A percentile compares a stretch with the other conserved stretches of the same genome.
phyloP scores from a whole-genome alignment of 345 rosid species.

The Dovyalis caffra region DNA sequence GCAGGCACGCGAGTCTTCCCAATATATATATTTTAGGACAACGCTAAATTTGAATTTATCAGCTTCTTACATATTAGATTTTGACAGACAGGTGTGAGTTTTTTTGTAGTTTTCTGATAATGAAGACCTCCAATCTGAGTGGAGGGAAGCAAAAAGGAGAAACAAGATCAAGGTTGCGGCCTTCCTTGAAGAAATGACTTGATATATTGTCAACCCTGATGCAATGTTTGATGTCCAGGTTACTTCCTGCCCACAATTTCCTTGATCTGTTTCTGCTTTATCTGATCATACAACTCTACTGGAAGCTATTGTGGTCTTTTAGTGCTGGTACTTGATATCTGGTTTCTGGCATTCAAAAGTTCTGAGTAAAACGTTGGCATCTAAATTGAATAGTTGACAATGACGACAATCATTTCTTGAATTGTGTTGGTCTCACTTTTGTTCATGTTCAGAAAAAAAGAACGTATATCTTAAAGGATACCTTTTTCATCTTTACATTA shows the following conservation, averaged over 20 bases:
- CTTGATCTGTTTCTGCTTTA: not conserved
- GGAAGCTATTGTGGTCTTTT: not conserved
- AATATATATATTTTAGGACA: not conserved
- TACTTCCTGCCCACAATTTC: not conserved
- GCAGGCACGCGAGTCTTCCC: not conserved
- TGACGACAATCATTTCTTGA: not conserved
- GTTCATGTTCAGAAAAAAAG: not conserved
- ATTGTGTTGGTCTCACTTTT: not conserved
- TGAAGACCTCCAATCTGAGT: conserved; percentile 51
- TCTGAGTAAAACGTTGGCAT: not conserved
- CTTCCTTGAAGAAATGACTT: conserved; percentile 52
- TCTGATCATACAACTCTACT: not conserved
- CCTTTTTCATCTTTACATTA: too few species aligned
- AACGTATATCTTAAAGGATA: not conserved
- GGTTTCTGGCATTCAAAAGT: not conserved
- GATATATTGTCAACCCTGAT: conserved; percentile 49
- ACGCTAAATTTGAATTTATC: not conserved
- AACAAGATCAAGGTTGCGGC: conserved; percentile 59
- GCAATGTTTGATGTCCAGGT: conserved; percentile 74
- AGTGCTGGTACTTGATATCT: not conserved
- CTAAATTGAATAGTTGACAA: not conserved
- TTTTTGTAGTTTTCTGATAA: conserved; percentile 50
- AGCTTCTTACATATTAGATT: not conserved
- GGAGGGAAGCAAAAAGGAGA: conserved; percentile 57
- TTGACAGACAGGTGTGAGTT: conserved; percentile 8